Base-by-base conservation (phyloP, 768 basidiomycete genomes). In the Flagelloscypha sp. region DNA sequence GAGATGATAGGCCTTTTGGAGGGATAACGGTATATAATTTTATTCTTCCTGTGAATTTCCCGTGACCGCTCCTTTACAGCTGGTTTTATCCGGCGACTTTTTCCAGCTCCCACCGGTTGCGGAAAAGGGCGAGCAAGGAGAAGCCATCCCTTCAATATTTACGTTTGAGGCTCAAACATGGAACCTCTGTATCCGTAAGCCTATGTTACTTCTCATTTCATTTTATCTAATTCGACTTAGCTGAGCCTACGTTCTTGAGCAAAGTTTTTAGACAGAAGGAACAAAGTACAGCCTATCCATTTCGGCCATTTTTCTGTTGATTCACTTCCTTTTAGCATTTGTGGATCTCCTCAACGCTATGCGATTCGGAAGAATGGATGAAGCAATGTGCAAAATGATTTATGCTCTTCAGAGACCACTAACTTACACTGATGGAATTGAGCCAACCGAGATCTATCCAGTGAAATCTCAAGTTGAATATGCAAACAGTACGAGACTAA, bases 261-360 rank as follows among this genome's bases (percentile, higher is more conserved):
- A 74, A 72, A 39, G 90, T 94, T 6, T 94, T 92, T 62, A 68
- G 90, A 24, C 90, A 93, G 54, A 88, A 82, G 48, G 87, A 90
- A 44, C 77, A 84, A 66, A 55, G 81, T 77, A 34, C 24, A 51
- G 41, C 6, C 12, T 20, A 25, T 8, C 3, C 23, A 29, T 24
- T 12, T 16, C 22, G 24, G 20, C 12, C 8, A 11, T 7, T 20
- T 29, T 21, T 5, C 20, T 33, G 18, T 16, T 22, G 17, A 15
- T 6, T 31, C 29, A 11, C 16, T 21, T 31, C 16, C 15, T 25
- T n/a, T 40, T 39, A 72, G 77, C 49, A 15, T 92, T 95, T 49
- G 73, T 89, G 37, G 71, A 86, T 46, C 86, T 94, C 75, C 63
- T 95, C 27, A 93, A 93, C 49, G 70, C 75, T 35, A 84, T 94